Evolutionary conservation across 768 basidiomycete species (phyloP), one percentile per base, ranked within the genome.

Genomic region (Boletus sp.): DNA sequence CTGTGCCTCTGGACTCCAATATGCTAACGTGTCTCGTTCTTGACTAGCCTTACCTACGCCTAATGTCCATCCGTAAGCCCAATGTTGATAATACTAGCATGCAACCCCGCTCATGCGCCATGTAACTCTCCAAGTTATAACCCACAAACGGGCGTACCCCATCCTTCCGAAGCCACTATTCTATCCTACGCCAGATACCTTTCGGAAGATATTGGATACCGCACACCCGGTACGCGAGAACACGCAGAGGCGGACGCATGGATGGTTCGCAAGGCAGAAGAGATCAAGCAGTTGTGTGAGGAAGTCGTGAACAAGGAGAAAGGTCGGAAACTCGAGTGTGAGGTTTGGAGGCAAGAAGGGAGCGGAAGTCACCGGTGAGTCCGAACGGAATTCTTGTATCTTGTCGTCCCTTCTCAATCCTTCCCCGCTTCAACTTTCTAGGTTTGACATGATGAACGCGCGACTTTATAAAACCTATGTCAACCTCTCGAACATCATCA

Each of bases 401-500:
- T 24, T 24, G 24, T 3, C 3, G 24, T 24, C 30, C 5, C 10
- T 17, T 33, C 9, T 18, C 30, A 15, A 10, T 14, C 4, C 11
- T 32, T 7, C n/a, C 30, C 30, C 4, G 10, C n/a, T 15, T 32
- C 29, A 32, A 14, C 17, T 10, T n/a, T 15, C 2, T 57, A 93
- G 93, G 30, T 98, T 98, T 69, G 94, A 96, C 69, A 96, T 98
- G 80, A 90, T 94, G 89, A 78, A 77, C 64, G 80, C 88, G 55
- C 80, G 88, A 20, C 75, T 96, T 10, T 91, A 93, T 73, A 94
- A 94, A 69, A 87, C 85, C 28, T 97, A 96, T 58, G 84, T 86
- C 40, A 81, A 91, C 64, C 81, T 98, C n/a, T 84, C 85, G 29
- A 98, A 98, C 71, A 86, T 97, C 67, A 75, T 98, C 55, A 78